Evolutionary conservation across 2,329 filamentous ascomycete genomes (phyloP).

Genomic region (Canariomyces notabilis): DNA sequence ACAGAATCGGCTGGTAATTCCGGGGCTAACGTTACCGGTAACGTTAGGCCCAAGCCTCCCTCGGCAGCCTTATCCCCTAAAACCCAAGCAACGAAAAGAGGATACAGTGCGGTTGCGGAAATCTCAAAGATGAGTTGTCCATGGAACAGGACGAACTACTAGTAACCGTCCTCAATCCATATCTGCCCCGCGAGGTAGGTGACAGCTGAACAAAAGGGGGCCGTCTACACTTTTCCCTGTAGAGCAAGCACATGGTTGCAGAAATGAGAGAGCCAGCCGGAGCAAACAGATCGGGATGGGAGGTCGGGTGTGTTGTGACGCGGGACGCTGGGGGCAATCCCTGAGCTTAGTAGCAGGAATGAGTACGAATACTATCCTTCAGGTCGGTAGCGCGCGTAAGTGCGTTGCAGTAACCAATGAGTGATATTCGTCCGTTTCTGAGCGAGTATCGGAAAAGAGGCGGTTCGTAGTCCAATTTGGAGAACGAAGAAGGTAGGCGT

Average conservation of each 20-base stretch:
- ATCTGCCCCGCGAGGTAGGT: conserved; percentile 1
- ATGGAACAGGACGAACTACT: not conserved
- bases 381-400: not conserved
- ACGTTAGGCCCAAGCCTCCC: not conserved
- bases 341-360: not conserved
- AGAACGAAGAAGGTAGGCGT: not conserved
- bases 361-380: too few species aligned
- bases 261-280: not conserved
- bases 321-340: not conserved
- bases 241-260: not conserved
- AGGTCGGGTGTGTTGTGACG: not conserved
- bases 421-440: not conserved
- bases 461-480: not conserved
- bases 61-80: not conserved
- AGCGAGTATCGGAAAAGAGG: not conserved
- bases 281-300: not conserved
- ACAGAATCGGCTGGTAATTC: not conserved
- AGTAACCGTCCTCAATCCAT: not conserved
- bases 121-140: not conserved
- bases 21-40: too few species aligned
- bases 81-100: too few species aligned
- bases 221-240: not conserved
- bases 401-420: not conserved
- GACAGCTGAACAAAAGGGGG: not conserved
- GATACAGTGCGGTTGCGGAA: not conserved